Evolutionary conservation across 495 filamentous ascomycete genomes (phyloP).

Genomic region (Aspergillus haitiensis): DNA sequence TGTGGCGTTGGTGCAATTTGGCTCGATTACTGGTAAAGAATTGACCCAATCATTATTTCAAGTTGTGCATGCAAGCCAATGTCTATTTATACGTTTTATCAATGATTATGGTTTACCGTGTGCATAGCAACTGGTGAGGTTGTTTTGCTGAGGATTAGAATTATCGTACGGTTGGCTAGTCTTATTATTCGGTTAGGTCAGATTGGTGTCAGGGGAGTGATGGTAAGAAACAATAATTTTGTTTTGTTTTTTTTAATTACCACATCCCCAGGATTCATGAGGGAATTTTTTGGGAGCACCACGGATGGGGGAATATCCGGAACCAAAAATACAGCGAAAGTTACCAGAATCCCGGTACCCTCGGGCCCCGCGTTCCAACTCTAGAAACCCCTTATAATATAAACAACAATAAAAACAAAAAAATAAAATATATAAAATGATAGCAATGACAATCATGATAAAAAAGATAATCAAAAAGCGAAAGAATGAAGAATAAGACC

Average conservation of each 20-base stretch:
- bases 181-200: too few species aligned
- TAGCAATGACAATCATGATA: too few species aligned
- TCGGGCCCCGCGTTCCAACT: conserved; percentile 13
- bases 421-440: too few species aligned
- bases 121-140: too few species aligned
- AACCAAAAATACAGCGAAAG: conserved; percentile 8
- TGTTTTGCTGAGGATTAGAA: too few species aligned
- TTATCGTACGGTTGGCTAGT: too few species aligned
- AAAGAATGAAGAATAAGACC: too few species aligned
- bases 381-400: not conserved
- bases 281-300: not conserved
- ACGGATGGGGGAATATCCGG: not conserved
- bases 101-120: not conserved
- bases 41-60: not conserved
- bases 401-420: too few species aligned
- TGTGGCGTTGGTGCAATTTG: conserved; percentile 19
- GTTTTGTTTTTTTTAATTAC: not conserved
- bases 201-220: too few species aligned
- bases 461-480: too few species aligned
- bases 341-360: conserved; percentile 7
- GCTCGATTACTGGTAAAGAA: conserved; percentile 1
- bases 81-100: not conserved
- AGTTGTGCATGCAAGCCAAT: not conserved
- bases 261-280: not conserved
- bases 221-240: too few species aligned